phyloP scores from a whole-genome alignment of 495 filamentous ascomycete species.

The Glonium stellatum region DNA sequence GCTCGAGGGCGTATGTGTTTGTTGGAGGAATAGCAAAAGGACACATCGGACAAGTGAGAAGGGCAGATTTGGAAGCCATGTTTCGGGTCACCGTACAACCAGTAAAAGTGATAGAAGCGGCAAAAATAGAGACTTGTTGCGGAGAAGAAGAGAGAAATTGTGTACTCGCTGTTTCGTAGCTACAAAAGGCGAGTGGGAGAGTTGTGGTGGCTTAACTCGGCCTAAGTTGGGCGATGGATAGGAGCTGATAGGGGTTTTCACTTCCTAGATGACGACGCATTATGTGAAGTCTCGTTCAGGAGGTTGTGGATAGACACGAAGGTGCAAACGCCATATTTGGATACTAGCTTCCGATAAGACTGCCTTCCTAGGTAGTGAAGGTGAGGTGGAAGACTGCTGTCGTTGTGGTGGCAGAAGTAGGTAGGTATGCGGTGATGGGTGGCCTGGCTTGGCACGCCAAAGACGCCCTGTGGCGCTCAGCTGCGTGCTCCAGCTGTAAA shows the following conservation, averaged over 20 bases:
- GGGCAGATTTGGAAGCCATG: slow-evolving; percentile 9
- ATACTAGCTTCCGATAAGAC: too few species aligned
- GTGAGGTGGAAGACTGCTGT: too few species aligned
- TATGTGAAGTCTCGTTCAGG: not conserved
- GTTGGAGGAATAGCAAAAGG: slow-evolving; percentile 40
- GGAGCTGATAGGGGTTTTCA: not conserved
- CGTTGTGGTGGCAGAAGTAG: too few species aligned
- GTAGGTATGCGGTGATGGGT: too few species aligned
- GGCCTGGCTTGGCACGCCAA: too few species aligned
- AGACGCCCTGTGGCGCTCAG: too few species aligned
- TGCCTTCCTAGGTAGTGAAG: too few species aligned
- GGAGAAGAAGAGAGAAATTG: not conserved
- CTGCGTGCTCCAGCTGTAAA: too few species aligned
- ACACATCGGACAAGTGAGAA: slow-evolving; percentile 48
- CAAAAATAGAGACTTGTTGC: not conserved
- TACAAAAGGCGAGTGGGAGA: not conserved
- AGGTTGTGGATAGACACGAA: too few species aligned
- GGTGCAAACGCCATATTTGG: too few species aligned
- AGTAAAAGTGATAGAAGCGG: not conserved
- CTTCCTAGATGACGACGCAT: not conserved
- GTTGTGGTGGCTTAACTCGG: not conserved
- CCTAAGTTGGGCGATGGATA: not conserved
- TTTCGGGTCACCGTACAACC: not conserved
- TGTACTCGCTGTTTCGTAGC: not conserved
- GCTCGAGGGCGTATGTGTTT: slow-evolving; percentile 43